A percentile compares a stretch with the other conserved stretches of the same genome.
phyloP scores from a whole-genome alignment of 441 rosid species.

The Hypseocharis bilobata region DNA sequence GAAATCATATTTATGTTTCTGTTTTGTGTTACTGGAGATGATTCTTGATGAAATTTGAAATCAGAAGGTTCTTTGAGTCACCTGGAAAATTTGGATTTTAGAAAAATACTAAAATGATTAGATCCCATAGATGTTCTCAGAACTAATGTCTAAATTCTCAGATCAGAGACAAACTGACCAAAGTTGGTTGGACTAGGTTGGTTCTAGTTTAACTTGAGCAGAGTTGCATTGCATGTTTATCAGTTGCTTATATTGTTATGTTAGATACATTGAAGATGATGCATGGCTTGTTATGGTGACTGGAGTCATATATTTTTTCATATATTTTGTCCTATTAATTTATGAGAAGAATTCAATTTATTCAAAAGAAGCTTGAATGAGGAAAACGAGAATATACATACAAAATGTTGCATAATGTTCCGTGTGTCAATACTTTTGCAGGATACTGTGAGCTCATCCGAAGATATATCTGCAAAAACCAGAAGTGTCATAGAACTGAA shows the following conservation, averaged over 20 bases:
- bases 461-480: slow-evolving; percentile 79
- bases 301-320: background rate
- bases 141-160: too few species aligned
- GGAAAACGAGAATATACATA: background rate
- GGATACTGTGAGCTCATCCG: slow-evolving; percentile 74
- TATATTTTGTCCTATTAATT: background rate
- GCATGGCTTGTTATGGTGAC: background rate
- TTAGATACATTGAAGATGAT: slow-evolving; percentile 9
- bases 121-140: too few species aligned
- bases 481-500: slow-evolving; percentile 86
- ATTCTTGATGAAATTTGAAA: too few species aligned
- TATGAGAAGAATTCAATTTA: background rate
- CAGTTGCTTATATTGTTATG: background rate
- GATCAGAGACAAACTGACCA: too few species aligned
- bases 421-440: slow-evolving; percentile 20
- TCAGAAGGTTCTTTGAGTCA: too few species aligned
- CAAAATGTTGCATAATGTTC: slow-evolving; percentile 4
- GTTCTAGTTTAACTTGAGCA: background rate
- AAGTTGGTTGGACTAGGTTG: background rate
- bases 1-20: too few species aligned
- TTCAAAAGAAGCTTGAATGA: background rate
- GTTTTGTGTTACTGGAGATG: too few species aligned
- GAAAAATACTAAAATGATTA: too few species aligned
- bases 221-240: background rate
- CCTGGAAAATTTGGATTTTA: too few species aligned